These are phyloP conservation scores for Penicillium bovifimosum DNA, from an alignment of 495 filamentous ascomycete species.

Conservation along the genomic window DNA sequence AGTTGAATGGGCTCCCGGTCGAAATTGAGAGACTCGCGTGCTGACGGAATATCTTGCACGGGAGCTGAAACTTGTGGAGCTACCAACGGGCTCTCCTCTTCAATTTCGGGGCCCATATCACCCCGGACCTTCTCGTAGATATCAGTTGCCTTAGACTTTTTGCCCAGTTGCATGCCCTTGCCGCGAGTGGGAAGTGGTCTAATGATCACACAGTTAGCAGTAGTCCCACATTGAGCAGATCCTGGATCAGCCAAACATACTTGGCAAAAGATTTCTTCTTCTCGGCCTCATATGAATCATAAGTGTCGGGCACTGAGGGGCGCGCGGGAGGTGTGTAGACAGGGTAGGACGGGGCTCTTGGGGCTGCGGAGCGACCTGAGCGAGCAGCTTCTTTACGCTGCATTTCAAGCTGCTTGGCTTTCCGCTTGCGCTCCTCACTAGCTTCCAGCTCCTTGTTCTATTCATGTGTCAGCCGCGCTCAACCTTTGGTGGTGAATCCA, in stretches of 20 bases:
- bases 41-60: conserved; percentile 51
- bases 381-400: conserved; percentile 88
- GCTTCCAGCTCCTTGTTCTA: conserved; percentile 98
- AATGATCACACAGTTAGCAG: conserved; percentile 8
- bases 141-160: conserved; percentile 93
- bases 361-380: conserved; percentile 49
- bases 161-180: conserved; percentile 98
- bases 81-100: conserved; percentile 73
- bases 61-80: conserved; percentile 51
- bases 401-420: conserved; percentile 96
- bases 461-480: conserved; percentile 14
- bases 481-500: not conserved
- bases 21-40: conserved; percentile 56
- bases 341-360: conserved; percentile 75
- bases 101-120: conserved; percentile 73
- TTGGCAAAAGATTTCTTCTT: conserved; percentile 82
- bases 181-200: conserved; percentile 69
- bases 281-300: conserved; percentile 90
- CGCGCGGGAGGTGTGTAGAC: conserved; percentile 80
- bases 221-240: not conserved
- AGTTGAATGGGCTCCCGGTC: conserved; percentile 81
- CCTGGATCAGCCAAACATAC: conserved; percentile 39
- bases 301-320: conserved; percentile 68
- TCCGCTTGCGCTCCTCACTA: conserved; percentile 93
- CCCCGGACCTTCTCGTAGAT: conserved; percentile 95